A percentile compares a stretch with the other conserved stretches of the same genome.
These are phyloP conservation scores for Solanum pennellii DNA, from an alignment of 257 asterid species.

Conservation along the genomic window DNA sequence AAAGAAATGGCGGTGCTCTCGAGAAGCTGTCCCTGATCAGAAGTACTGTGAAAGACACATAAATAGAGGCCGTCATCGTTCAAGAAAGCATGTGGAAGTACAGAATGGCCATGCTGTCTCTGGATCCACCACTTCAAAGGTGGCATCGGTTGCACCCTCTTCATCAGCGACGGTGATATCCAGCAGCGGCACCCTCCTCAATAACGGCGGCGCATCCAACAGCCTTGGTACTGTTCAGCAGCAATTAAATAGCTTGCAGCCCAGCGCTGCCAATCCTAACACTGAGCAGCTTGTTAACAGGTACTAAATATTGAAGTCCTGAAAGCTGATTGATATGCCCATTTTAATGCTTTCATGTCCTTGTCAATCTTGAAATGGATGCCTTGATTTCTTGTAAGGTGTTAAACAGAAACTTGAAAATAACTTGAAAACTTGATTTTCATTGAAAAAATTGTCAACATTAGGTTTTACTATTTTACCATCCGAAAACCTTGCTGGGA, in stretches of 20 bases:
- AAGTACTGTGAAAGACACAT: constrained; percentile 98
- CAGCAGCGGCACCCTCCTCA: constrained; percentile 15
- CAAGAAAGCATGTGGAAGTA: constrained; percentile 99
- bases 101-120: constrained; percentile 71
- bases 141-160: constrained; percentile 38
- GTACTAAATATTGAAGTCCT: neutral
- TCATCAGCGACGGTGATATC: constrained; percentile 43
- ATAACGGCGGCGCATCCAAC: constrained; percentile 19
- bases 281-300: constrained; percentile 26
- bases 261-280: constrained; percentile 24
- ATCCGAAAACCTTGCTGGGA: neutral
- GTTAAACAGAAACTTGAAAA: neutral
- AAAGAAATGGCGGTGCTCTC: constrained; percentile 99
- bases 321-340: neutral
- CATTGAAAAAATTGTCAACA: neutral
- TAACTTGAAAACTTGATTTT: neutral
- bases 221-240: constrained; percentile 35
- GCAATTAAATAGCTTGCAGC: constrained; percentile 29
- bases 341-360: neutral
- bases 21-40: constrained; percentile 95
- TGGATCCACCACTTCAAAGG: constrained; percentile 52
- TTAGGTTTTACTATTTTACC: neutral
- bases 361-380: neutral
- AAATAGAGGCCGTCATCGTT: constrained; percentile 98
- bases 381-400: neutral